Conservation (phyloP, 129 eudicot species). For the Silybum marianum region DNA sequence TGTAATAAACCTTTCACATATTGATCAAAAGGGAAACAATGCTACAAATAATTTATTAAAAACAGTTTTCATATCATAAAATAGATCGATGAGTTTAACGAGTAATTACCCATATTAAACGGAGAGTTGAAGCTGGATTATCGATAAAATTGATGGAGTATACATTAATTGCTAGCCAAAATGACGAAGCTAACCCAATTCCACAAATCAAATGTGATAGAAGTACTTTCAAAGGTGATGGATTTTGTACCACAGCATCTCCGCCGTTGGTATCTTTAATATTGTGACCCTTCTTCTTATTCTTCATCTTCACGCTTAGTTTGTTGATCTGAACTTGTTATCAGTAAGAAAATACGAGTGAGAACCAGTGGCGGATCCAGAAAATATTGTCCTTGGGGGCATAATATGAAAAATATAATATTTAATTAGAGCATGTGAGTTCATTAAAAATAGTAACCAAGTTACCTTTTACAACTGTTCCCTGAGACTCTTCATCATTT, state of each 20-base stretch:
- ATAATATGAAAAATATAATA: not conserved
- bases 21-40: not conserved
- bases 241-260: not conserved
- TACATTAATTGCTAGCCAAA: constrained; percentile 51
- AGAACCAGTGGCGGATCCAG: constrained; percentile 2
- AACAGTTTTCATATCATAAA: not conserved
- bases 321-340: not conserved
- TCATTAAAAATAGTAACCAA: not conserved
- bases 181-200: constrained; percentile 60
- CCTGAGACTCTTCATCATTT: not conserved
- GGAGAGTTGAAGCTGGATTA: constrained; percentile 52
- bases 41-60: not conserved
- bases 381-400: not conserved
- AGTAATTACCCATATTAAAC: constrained; percentile 55
- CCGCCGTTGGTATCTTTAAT: constrained; percentile 5
- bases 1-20: not conserved
- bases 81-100: not conserved
- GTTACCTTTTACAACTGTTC: not conserved
- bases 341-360: not conserved
- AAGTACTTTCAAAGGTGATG: constrained; percentile 31
- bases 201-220: constrained; percentile 49
- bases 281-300: constrained; percentile 19
- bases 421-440: not conserved
- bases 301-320: constrained; percentile 5
- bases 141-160: constrained; percentile 49